Percentiles rank a stretch among this genome's conserved stretches.
Conservation (phyloP, 75 land plant genomes). For the Adiantum capillusveneris region DNA sequence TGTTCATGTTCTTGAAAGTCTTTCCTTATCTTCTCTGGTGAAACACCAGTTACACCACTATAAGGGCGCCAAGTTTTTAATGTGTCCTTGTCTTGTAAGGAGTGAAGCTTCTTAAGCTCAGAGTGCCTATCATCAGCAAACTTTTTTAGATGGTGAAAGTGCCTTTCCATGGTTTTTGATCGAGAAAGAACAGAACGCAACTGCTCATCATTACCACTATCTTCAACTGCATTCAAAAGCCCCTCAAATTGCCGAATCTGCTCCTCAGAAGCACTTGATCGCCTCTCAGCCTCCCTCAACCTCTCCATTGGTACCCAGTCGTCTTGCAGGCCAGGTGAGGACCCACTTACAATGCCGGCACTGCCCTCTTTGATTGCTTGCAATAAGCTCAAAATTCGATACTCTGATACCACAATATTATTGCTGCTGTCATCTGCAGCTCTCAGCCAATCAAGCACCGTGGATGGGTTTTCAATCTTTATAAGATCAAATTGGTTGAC, state of each 20-base stretch:
- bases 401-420: neutral
- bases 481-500: neutral
- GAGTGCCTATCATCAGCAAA: conserved; percentile 2
- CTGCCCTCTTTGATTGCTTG: neutral
- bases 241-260: neutral
- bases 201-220: neutral
- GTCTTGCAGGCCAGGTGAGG: neutral
- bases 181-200: neutral
- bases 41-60: neutral
- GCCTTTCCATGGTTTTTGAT: neutral
- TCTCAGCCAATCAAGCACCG: neutral
- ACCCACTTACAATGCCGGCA: neutral
- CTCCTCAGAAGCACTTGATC: conserved; percentile 1
- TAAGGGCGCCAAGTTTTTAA: neutral
- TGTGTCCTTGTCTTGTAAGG: neutral
- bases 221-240: neutral
- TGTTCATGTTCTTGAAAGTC: neutral
- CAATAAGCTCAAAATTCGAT: neutral
- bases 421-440: neutral
- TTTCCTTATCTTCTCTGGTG: neutral
- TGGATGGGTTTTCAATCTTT: neutral
- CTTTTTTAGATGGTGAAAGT: neutral
- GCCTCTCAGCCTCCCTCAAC: neutral
- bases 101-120: conserved; percentile 1
- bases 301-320: neutral